Conservation (phyloP, 768 basidiomycete species). For the Pleurotus giganteus region DNA sequence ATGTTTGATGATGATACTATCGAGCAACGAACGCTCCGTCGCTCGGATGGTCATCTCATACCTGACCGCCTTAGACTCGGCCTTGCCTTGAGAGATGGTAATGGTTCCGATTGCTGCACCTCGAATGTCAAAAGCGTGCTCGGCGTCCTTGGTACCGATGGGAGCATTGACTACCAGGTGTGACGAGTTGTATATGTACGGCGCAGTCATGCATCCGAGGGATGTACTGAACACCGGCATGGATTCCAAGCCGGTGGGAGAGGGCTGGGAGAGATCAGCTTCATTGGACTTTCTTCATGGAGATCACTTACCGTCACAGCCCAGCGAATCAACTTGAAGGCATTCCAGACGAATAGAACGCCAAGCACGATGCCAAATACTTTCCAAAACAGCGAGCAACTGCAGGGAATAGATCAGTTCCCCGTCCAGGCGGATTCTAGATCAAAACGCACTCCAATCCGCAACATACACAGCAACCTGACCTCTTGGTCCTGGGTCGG, state of each 20-base stretch:
- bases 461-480: constrained; percentile 49
- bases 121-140: constrained; percentile 46
- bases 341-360: constrained; percentile 38
- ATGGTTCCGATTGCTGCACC: constrained; percentile 53
- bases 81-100: constrained; percentile 40
- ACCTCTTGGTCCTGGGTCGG: constrained; percentile 29
- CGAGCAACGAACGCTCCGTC: constrained; percentile 37
- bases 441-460: constrained; percentile 40
- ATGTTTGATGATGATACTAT: constrained; percentile 33
- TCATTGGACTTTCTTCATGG: not conserved
- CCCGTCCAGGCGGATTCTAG: not conserved
- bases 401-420: constrained; percentile 17
- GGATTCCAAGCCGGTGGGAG: constrained; percentile 50
- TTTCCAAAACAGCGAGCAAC: constrained; percentile 54
- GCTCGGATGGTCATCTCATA: constrained; percentile 50
- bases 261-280: constrained; percentile 29
- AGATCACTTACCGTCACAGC: constrained; percentile 40
- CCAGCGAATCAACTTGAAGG: constrained; percentile 45
- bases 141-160: constrained; percentile 28
- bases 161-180: constrained; percentile 36
- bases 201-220: constrained; percentile 45
- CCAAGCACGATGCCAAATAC: constrained; percentile 48
- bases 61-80: constrained; percentile 38
- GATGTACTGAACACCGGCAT: constrained; percentile 55
- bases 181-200: constrained; percentile 42